phyloP scores from a whole-genome alignment of 345 rosid species.

The Xanthoceras sorbifolium region DNA sequence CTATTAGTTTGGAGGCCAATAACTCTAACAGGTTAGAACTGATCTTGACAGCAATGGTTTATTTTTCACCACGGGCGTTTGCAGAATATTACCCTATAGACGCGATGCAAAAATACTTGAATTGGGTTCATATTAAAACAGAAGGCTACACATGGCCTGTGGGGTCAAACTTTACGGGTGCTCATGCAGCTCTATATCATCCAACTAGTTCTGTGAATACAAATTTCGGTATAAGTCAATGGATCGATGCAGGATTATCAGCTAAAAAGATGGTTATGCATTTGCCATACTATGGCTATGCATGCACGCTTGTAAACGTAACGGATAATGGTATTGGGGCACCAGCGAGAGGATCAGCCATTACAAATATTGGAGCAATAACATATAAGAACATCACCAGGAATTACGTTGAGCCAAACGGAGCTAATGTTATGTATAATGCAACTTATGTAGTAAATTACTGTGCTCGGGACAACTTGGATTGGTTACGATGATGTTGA shows the following conservation, averaged over 20 bases:
- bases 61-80: too few relatives aligned
- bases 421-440: slow-evolving; percentile 27
- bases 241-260: slow-evolving; percentile 11
- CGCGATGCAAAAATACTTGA: slow-evolving; percentile 18
- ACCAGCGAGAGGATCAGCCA: slow-evolving; percentile 13
- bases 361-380: slow-evolving; percentile 19
- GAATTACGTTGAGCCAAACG: slow-evolving; percentile 30
- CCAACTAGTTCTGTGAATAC: slow-evolving; percentile 3
- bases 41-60: slow-evolving; percentile 12
- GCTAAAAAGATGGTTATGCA: slow-evolving; percentile 29
- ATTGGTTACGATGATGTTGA: slow-evolving; percentile 50
- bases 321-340: slow-evolving; percentile 8
- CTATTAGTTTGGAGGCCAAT: slow-evolving; percentile 10
- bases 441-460: slow-evolving; percentile 36
- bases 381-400: slow-evolving; percentile 27
- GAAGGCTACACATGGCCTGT: slow-evolving; percentile 11
- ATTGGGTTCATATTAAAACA: slow-evolving; percentile 23
- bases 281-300: slow-evolving; percentile 35
- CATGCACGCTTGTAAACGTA: slow-evolving; percentile 24
- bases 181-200: too few relatives aligned
- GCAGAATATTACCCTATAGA: slow-evolving; percentile 10
- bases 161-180: slow-evolving; percentile 1
- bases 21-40: slow-evolving; percentile 19
- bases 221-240: slow-evolving; percentile 19
- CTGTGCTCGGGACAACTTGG: slow-evolving; percentile 34